Evolutionary conservation across 2,329 filamentous ascomycete genomes (phyloP).

Genomic region (Xylaria sp.): DNA sequence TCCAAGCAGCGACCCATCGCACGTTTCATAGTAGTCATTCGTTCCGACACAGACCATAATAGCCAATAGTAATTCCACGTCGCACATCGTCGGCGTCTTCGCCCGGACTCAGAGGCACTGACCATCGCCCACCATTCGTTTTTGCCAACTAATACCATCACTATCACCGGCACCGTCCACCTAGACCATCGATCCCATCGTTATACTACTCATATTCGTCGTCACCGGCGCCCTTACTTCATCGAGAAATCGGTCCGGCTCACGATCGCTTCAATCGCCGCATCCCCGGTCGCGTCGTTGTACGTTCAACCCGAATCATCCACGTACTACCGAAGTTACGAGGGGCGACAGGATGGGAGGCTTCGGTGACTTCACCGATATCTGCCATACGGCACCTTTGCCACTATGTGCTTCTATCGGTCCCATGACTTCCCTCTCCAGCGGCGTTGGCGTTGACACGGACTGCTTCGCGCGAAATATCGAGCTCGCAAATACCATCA

Average conservation of each 20-base stretch:
- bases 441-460: constrained; percentile 79
- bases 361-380: constrained; percentile 87
- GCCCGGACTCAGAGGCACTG: constrained; percentile 5
- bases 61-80: constrained; percentile 9
- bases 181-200: neutral
- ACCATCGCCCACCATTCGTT: constrained; percentile 20
- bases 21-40: constrained; percentile 30
- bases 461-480: constrained; percentile 94
- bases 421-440: constrained; percentile 69
- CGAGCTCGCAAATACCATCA: constrained; percentile 96
- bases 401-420: constrained; percentile 89
- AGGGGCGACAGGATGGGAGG: constrained; percentile 64
- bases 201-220: neutral
- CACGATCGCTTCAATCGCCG: constrained; percentile 7
- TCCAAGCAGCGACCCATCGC: neutral
- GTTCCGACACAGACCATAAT: constrained; percentile 22
- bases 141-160: neutral
- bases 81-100: constrained; percentile 1
- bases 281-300: neutral
- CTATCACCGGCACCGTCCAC: too few species aligned
- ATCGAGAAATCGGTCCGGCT: neutral
- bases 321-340: neutral
- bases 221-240: neutral
- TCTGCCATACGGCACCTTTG: constrained; percentile 85
- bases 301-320: neutral